phyloP scores from a whole-genome alignment of 2,329 filamentous ascomycete species.

The Cryphonectria nitschkei region DNA sequence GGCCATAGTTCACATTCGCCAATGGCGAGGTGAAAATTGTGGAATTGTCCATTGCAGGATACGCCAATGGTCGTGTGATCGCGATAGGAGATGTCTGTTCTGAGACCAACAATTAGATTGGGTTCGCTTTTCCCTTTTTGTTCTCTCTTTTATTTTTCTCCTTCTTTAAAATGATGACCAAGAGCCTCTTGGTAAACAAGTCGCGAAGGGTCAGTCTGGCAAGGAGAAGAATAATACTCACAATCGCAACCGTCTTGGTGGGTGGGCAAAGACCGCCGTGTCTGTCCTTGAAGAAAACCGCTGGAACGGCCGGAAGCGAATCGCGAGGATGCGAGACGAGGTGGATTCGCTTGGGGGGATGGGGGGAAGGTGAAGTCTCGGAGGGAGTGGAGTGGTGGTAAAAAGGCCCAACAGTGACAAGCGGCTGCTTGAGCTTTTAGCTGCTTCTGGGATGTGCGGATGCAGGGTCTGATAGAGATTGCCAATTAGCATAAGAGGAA shows the following conservation, averaged over 20 bases:
- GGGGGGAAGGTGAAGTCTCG: background rate
- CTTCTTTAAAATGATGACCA: background rate
- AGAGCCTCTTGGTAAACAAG: background rate
- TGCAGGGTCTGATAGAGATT: conserved; percentile 13
- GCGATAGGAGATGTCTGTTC: background rate
- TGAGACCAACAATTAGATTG: background rate
- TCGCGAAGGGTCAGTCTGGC: background rate
- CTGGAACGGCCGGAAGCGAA: background rate
- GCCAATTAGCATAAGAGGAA: conserved; percentile 14
- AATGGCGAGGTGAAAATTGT: conserved; percentile 69
- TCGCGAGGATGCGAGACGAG: background rate
- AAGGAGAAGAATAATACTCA: background rate
- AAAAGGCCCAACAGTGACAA: conserved; percentile 5
- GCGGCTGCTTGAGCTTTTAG: conserved; percentile 10
- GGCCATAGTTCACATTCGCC: conserved; percentile 60
- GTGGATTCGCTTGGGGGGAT: background rate
- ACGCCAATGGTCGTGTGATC: conserved; percentile 21
- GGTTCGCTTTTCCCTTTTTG: background rate
- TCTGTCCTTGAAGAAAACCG: background rate
- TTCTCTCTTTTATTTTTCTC: background rate
- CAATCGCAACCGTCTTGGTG: background rate
- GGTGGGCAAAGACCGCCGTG: background rate
- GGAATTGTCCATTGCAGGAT: conserved; percentile 59
- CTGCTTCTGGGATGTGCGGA: background rate
- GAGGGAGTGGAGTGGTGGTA: background rate